Percentiles rank a stretch among this genome's conserved stretches.
Conservation (phyloP, 202 grass and related monocot species). For the Setaria viridis region DNA sequence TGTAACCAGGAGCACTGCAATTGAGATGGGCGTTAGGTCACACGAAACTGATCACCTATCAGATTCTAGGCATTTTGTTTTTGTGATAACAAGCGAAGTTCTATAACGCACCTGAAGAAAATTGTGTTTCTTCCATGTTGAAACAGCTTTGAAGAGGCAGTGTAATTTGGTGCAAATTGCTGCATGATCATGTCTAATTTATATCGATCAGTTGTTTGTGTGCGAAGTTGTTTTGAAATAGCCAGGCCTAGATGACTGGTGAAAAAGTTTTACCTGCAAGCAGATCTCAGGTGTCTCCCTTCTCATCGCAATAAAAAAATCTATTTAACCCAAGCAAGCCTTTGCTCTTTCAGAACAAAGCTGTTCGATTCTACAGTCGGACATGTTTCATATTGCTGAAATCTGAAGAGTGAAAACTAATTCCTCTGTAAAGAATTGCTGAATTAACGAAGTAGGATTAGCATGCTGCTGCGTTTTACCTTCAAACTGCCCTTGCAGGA, state of each 20-base stretch:
- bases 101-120: slow-evolving; percentile 62
- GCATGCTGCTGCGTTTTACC: slow-evolving; percentile 33
- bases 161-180: slow-evolving; percentile 65
- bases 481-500: slow-evolving; percentile 86
- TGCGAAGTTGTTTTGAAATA: neutral
- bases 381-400: neutral
- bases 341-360: too few relatives aligned
- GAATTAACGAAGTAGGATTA: too few relatives aligned
- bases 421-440: neutral
- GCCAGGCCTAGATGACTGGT: neutral
- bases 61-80: neutral
- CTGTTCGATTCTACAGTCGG: neutral
- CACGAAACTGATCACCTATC: slow-evolving; percentile 7
- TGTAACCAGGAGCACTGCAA: slow-evolving; percentile 53
- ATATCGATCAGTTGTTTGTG: neutral
- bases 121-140: slow-evolving; percentile 56
- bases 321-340: neutral
- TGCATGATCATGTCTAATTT: neutral
- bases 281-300: slow-evolving; percentile 88
- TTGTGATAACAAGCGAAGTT: neutral
- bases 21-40: slow-evolving; percentile 11
- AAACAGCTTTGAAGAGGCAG: slow-evolving; percentile 54
- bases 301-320: slow-evolving; percentile 53
- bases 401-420: neutral
- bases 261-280: slow-evolving; percentile 59